Evolutionary conservation across 805 yeast species (phyloP), one percentile per base, ranked within the genome.

Genomic region (Scheffersomyces amazonensis): DNA sequence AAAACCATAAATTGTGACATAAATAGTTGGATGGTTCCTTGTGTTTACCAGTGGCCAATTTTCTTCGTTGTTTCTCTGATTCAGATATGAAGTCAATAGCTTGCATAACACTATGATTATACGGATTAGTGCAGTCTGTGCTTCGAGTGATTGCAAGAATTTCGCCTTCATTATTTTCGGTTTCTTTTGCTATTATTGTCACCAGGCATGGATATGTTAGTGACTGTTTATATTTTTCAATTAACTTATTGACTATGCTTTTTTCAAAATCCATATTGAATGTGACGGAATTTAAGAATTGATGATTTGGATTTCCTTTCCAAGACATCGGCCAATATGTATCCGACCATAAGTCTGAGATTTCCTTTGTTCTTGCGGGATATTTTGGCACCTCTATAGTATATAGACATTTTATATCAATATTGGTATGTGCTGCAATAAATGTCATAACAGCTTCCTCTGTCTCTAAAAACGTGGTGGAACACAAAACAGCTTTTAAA

Each of bases 251-350:
- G 1, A 64, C 44, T 41, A 58, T 60, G 3, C 48, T 35, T 24
- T 52, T 50, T 35, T 79, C 80, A 19, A 54, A 54, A 0, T 49
- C 62, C 35, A 78, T 66, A 43, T 85, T 76, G 37, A 81, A 64
- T 2, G 49, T 50, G 16, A 80, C 67, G 6, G 76, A 79, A 20
- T 82, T 79, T 28, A 87, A 59, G 22, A 75, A 75, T 51, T 85
- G 93, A 42, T 81, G 79, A 48, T 80, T 71, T 0, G 96, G 95
- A 53, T 90, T 88, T 0, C 98, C 98, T 48, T 89, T 81, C 98
- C 98, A 93, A 28, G 87, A 72, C 37, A 87, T 63, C 0, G 98
- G 98, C 99, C 98, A 91, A 47, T 73, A 76, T 13, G 64, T 47
- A 3, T 58, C 39, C 2, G 89, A 75, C 96, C 96, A 90, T 30